Percentiles rank a stretch among this genome's conserved stretches.
These are phyloP conservation scores for Fraxinus baroniana DNA, from an alignment of 305 asterid species.

Conservation along the genomic window DNA sequence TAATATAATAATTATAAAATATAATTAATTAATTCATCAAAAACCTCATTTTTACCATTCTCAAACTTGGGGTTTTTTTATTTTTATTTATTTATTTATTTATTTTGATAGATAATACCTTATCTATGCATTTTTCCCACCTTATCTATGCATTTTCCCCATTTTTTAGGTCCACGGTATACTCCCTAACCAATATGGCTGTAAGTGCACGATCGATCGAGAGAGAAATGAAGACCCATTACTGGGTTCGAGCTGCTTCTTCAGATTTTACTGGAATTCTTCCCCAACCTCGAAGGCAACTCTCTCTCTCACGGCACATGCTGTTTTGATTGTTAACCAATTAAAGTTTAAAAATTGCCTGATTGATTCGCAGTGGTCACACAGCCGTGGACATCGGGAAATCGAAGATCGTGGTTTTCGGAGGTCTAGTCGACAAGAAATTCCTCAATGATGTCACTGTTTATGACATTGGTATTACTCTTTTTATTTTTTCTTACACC, in stretches of 20 bases:
- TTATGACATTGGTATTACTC: conserved; percentile 72
- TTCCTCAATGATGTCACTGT: conserved; percentile 74
- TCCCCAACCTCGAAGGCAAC: conserved; percentile 82
- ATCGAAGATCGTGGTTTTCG: conserved; percentile 81
- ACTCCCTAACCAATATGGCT: not conserved
- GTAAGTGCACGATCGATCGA: not conserved
- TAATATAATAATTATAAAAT: too few relatives aligned
- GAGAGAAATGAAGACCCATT: conserved; percentile 58
- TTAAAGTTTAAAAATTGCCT: not conserved
- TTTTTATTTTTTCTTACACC: not conserved
- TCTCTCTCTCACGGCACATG: not conserved
- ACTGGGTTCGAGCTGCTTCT: conserved; percentile 85
- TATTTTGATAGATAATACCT: too few relatives aligned
- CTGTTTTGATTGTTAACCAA: not conserved
- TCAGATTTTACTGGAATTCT: conserved; percentile 73
- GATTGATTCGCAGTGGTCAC: conserved; percentile 66
- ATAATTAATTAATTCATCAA: too few relatives aligned
- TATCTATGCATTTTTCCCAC: too few relatives aligned
- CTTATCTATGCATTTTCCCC: too few relatives aligned
- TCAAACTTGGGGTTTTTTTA: too few relatives aligned
- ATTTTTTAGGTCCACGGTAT: too few relatives aligned
- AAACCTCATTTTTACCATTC: too few relatives aligned
- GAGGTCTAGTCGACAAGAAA: conserved; percentile 79
- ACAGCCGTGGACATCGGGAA: conserved; percentile 88
- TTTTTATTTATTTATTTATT: too few relatives aligned